Evolutionary conservation across 1,284 basidiomycete genomes (phyloP), one percentile per base, ranked within the genome.

Genomic region (Stygiomarasmius scandens): DNA sequence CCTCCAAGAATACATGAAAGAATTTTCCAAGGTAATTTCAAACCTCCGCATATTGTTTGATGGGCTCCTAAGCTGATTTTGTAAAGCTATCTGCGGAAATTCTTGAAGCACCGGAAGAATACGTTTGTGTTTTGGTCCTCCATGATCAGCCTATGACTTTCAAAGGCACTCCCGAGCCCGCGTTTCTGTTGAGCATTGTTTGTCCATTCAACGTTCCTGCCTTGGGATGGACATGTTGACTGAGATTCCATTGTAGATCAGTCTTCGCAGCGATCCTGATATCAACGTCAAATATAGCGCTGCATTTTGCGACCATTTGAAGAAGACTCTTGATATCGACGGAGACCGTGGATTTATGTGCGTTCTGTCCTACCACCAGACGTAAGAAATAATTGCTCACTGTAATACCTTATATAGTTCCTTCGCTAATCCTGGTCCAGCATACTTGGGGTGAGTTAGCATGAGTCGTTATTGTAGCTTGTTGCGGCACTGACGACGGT

Each of bases 111-210:
- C 84, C 84, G 0, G 80, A 85, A 63, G 45, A 59, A 5, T 77
- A 78, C 61, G 82, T 89, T 59, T 76, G 75, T 10, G 72, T 83
- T 58, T 75, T 76, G 56, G 79, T 84, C 63, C 76, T 68, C n/a
- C 78, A 86, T 69, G 82, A 84, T 57, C 83, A 87, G 52, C 76
- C 72, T 32, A 74, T 87, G 61, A 77, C 82, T 5, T 89, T 85
- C 66, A 73, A 65, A 16, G 86, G 86, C 5, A 80, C 79, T 10
- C 81, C 86, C 51, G 86, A 87, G 16, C 87, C 87, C 23, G 84
- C 86, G 1, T 81, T 86, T 67, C 71, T 79, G 51, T 70, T 89
- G 60, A 71, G 67, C 46, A 72, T 87, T 56, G 87, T 89, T 59
- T 56, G 84, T 73, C 4, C n/a, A n/a, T n/a, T n/a, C n/a, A n/a